These are phyloP conservation scores for Triadica sebifera DNA, from an alignment of 345 rosid species.

Conservation along the genomic window DNA sequence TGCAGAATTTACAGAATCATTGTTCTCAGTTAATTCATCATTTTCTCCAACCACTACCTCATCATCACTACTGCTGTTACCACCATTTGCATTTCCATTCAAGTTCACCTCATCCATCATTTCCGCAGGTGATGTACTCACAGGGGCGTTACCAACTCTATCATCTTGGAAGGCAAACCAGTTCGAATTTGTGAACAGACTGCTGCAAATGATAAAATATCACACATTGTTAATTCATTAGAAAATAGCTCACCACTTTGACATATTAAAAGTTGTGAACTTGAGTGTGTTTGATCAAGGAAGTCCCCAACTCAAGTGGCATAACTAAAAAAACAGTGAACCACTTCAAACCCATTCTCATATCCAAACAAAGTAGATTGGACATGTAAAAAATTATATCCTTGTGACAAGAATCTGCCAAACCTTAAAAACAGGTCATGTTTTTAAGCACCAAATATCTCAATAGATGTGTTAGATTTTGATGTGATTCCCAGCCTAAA, in stretches of 20 bases:
- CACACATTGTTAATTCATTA: not conserved
- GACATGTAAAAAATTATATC: not conserved
- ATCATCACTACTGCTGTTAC: constrained; percentile 82
- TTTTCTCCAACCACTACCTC: constrained; percentile 88
- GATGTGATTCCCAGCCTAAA: not conserved
- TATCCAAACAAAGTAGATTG: not conserved
- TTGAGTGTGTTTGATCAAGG: not conserved
- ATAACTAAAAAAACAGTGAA: not conserved
- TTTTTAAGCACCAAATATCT: not conserved
- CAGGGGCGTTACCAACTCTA: constrained; percentile 50
- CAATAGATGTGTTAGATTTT: not conserved
- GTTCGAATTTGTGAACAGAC: constrained; percentile 86
- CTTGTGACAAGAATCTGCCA: not conserved
- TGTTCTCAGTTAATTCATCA: constrained; percentile 55
- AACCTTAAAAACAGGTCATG: not conserved
- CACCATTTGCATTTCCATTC: constrained; percentile 53
- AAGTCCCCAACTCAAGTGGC: not conserved
- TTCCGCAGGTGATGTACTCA: constrained; percentile 50
- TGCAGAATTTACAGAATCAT: constrained; percentile 39
- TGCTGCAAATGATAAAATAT: constrained; percentile 37
- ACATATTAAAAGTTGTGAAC: not conserved
- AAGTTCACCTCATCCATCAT: constrained; percentile 82
- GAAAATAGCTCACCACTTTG: not conserved
- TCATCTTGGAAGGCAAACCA: constrained; percentile 98
- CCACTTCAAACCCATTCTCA: not conserved